Evolutionary conservation across 768 basidiomycete species (phyloP).

Genomic region (Plicaturopsis crispa): DNA sequence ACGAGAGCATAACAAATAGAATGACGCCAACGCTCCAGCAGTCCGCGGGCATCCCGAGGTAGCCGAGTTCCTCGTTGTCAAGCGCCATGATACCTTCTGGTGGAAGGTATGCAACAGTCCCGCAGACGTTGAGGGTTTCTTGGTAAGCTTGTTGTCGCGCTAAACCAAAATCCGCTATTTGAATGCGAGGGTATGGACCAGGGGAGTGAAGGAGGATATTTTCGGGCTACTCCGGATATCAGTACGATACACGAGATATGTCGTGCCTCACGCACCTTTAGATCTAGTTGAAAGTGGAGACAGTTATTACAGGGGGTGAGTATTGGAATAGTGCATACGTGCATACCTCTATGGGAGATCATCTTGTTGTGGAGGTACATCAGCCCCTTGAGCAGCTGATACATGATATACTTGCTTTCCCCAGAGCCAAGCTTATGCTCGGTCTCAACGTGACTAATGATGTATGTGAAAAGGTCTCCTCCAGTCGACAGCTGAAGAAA

Average conservation of each 20-base stretch:
- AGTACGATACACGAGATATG: neutral
- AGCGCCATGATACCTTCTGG: slow-evolving; percentile 80
- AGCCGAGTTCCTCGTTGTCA: slow-evolving; percentile 60
- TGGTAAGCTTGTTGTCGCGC: slow-evolving; percentile 74
- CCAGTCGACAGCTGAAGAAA: slow-evolving; percentile 83
- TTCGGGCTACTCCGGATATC: slow-evolving; percentile 50
- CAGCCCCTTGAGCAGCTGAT: slow-evolving; percentile 66
- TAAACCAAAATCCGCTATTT: slow-evolving; percentile 84
- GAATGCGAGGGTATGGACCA: slow-evolving; percentile 79
- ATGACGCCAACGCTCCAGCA: slow-evolving; percentile 86
- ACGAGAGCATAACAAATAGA: slow-evolving; percentile 81
- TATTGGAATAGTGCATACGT: no score
- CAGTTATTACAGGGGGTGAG: slow-evolving; percentile 1
- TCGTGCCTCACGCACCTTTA: slow-evolving; percentile 40
- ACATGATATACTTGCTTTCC: slow-evolving; percentile 81
- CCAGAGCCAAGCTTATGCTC: slow-evolving; percentile 58
- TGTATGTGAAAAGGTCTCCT: slow-evolving; percentile 84
- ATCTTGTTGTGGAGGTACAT: slow-evolving; percentile 61
- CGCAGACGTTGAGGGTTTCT: slow-evolving; percentile 80
- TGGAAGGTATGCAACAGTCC: slow-evolving; percentile 82
- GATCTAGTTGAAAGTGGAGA: slow-evolving; percentile 35
- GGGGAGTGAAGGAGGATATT: slow-evolving; percentile 74
- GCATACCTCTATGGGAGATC: slow-evolving; percentile 74
- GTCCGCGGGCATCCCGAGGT: slow-evolving; percentile 75
- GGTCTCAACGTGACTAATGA: slow-evolving; percentile 49